Evolutionary conservation across 2,329 filamentous ascomycete species (phyloP), one percentile per base, ranked within the genome.

Genomic region (Apiospora koreana): DNA sequence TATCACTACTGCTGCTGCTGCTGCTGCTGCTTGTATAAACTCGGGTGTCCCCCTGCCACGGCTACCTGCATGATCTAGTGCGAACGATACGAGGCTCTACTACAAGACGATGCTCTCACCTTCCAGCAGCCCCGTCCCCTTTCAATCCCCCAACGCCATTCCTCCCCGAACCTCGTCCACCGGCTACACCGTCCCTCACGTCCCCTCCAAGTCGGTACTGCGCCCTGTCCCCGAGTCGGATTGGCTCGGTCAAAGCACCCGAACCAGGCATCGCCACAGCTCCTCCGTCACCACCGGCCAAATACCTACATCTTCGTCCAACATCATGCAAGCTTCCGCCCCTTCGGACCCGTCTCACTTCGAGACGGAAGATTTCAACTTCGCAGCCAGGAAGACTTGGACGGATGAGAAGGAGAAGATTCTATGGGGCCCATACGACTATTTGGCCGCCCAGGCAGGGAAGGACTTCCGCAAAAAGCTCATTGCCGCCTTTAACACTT

Each of bases 401-500:
- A 90, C 88, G 8, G 81, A 85, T 1, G 88, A 92, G 76, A 95
- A 96, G 83, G 93, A 96, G 80, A 89, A 89, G 79, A 91, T 95
- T 72, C 84, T 97, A 68, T 84, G 91, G 65, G 94, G 91, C 0
- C 94, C 94, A 0, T 97, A 90, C 76, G 91, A 95, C 77, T 97
- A 97, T 80, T 86, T 96, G 72, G 88, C 91, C 76, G 88, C 88
- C 62, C 91, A 94, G 73, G 93, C 93, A 0, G 94, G 94, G 73
- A 96, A 97, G 82, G 93, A 96, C 80, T 93, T 97, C 78, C 90
- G 94, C 74, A 88, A 91, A 64, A 91, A 93, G 82, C 86, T 95
- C 76, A 94, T 97, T 77, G 88, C 86, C 58, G 92, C 93, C 58
- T 97, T 97, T 85, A 94, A 97, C 78, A 86, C 87, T 68, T 95